phyloP scores from a whole-genome alignment of 2,329 filamentous ascomycete species.

The Thielaviopsis musarum region DNA sequence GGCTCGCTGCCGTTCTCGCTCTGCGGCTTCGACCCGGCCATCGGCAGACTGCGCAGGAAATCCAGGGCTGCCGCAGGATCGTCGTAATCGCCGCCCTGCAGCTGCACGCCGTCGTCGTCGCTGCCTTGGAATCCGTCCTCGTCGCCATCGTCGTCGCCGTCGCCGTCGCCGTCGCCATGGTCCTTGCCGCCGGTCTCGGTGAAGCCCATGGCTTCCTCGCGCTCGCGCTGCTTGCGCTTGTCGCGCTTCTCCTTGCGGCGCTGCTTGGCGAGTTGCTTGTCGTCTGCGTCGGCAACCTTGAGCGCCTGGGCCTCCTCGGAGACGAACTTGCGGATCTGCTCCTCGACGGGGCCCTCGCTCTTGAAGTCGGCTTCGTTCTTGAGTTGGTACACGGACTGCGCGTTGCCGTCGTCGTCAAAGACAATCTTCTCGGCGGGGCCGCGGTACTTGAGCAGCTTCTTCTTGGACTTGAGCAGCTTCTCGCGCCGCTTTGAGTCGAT shows the following conservation, averaged over 20 bases:
- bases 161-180: constrained; percentile 12
- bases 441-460: constrained; percentile 81
- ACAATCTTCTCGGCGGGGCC: constrained; percentile 71
- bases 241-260: constrained; percentile 62
- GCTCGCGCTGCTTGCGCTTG: constrained; percentile 50
- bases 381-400: constrained; percentile 76
- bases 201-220: constrained; percentile 24
- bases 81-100: constrained; percentile 24
- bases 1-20: constrained; percentile 20
- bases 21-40: constrained; percentile 22
- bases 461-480: constrained; percentile 89
- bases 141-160: constrained; percentile 2
- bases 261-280: constrained; percentile 66
- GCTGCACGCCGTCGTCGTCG: constrained; percentile 13
- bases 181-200: constrained; percentile 16
- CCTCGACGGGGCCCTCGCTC: constrained; percentile 55
- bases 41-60: constrained; percentile 39
- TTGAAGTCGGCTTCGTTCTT: constrained; percentile 71
- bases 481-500: constrained; percentile 91
- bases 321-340: constrained; percentile 62
- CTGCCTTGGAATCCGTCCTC: background rate
- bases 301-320: constrained; percentile 58
- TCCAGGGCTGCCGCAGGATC: constrained; percentile 37
- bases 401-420: constrained; percentile 80
- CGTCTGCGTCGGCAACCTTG: constrained; percentile 56